Evolutionary conservation across 2,329 filamentous ascomycete genomes (phyloP).

Genomic region (Cercospora brassicicola): DNA sequence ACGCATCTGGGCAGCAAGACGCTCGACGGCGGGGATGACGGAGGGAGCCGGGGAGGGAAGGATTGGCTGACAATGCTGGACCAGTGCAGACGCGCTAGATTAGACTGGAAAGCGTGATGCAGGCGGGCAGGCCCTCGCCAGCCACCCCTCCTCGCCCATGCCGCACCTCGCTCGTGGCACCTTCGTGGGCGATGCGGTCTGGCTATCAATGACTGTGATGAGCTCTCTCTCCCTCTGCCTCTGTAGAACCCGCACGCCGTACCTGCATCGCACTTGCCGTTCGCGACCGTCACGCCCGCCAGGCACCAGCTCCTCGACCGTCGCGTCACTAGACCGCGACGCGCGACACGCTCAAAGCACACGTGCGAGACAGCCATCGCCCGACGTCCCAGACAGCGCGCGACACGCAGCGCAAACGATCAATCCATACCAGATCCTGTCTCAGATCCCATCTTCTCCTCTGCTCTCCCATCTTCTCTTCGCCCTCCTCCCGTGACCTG

Average conservation of each 20-base stretch:
- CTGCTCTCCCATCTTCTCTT: conserved; percentile 5
- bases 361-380: conserved; percentile 12
- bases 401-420: conserved; percentile 13
- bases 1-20: conserved; percentile 1
- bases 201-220: background rate
- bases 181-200: background rate
- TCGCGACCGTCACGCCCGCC: background rate
- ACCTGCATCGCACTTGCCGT: conserved; percentile 5
- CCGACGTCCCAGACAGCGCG: background rate
- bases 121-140: conserved; percentile 1
- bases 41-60: conserved; percentile 1
- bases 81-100: background rate
- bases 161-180: conserved; percentile 9
- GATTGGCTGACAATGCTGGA: conserved; percentile 7
- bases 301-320: conserved; percentile 5
- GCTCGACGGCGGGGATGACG: background rate
- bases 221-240: background rate
- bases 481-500: background rate
- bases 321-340: conserved; percentile 11
- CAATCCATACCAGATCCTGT: conserved; percentile 17
- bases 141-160: conserved; percentile 13
- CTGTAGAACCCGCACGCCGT: background rate
- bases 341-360: conserved; percentile 13
- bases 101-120: background rate
- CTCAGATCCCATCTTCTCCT: conserved; percentile 10